Evolutionary conservation across 768 basidiomycete genomes (phyloP).

Genomic region (Xerocomellus amylosporus): DNA sequence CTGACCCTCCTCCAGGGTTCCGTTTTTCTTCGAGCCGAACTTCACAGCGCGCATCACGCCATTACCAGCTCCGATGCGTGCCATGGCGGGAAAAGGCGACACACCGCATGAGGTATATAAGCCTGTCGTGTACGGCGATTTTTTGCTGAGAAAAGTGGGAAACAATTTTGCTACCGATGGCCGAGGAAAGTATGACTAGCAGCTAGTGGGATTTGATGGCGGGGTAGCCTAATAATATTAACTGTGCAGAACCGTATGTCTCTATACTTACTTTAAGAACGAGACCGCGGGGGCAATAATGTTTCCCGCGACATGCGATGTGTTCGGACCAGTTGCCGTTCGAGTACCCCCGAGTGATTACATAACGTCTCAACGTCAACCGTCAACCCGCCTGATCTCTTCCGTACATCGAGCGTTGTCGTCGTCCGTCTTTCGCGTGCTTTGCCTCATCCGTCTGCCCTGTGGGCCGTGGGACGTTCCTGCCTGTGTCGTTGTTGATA

Average conservation of each 20-base stretch:
- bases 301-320: no score
- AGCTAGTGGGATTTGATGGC: neutral
- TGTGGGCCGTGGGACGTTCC: no score
- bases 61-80: conserved; percentile 55
- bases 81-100: conserved; percentile 17
- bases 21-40: conserved; percentile 94
- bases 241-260: neutral
- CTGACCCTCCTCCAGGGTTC: conserved; percentile 51
- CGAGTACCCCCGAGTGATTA: no score
- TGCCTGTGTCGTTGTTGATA: no score
- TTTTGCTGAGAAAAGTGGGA: conserved; percentile 68
- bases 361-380: no score
- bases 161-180: conserved; percentile 60
- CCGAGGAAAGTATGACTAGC: conserved; percentile 32
- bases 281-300: no score
- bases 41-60: conserved; percentile 70
- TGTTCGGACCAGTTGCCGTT: no score
- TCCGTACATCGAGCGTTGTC: no score
- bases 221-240: neutral
- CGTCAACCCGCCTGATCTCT: no score
- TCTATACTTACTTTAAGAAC: no score
- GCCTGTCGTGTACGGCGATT: conserved; percentile 74
- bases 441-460: no score
- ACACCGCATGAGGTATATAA: conserved; percentile 35
- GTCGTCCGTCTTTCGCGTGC: no score